Evolutionary conservation across 2,329 filamentous ascomycete genomes (phyloP).

Genomic region (Penicillium brasilianum): DNA sequence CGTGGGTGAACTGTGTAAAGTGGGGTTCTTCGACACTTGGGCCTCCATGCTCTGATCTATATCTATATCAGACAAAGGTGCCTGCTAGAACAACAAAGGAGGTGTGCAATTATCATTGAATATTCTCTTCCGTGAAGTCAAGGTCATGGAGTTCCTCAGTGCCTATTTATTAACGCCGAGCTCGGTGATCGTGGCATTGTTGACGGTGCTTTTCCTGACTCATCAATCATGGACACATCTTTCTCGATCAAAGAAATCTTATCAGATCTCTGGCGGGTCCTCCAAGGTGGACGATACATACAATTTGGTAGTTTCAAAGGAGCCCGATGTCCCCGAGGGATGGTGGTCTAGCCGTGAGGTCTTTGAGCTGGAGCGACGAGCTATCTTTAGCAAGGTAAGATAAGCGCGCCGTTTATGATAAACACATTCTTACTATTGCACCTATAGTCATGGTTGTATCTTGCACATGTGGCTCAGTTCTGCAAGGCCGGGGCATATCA

Average conservation of each 20-base stretch:
- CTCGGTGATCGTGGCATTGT: slow-evolving; percentile 21
- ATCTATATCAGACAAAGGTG: slow-evolving; percentile 24
- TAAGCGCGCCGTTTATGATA: neutral
- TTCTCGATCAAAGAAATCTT: slow-evolving; percentile 4
- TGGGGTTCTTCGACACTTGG: slow-evolving; percentile 23
- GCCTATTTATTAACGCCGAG: slow-evolving; percentile 17
- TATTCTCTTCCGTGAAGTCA: neutral
- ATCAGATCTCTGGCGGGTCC: neutral
- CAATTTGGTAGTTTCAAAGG: slow-evolving; percentile 40
- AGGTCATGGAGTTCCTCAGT: slow-evolving; percentile 25
- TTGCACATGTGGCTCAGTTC: slow-evolving; percentile 52
- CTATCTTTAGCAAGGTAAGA: slow-evolving; percentile 55
- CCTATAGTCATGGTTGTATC: slow-evolving; percentile 42
- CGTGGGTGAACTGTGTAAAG: slow-evolving; percentile 21
- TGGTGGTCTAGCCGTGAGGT: slow-evolving; percentile 49
- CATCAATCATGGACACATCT: slow-evolving; percentile 21
- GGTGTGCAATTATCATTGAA: neutral
- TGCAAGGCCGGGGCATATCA: slow-evolving; percentile 62
- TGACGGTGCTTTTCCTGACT: slow-evolving; percentile 21
- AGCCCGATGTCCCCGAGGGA: slow-evolving; percentile 47
- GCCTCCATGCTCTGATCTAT: neutral
- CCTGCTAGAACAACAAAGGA: neutral
- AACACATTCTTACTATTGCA: neutral
- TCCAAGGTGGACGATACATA: neutral
- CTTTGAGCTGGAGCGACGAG: slow-evolving; percentile 55